These are phyloP conservation scores for Metschnikowia lochheadii DNA, from an alignment of 805 yeast genomes.

Conservation along the genomic window DNA sequence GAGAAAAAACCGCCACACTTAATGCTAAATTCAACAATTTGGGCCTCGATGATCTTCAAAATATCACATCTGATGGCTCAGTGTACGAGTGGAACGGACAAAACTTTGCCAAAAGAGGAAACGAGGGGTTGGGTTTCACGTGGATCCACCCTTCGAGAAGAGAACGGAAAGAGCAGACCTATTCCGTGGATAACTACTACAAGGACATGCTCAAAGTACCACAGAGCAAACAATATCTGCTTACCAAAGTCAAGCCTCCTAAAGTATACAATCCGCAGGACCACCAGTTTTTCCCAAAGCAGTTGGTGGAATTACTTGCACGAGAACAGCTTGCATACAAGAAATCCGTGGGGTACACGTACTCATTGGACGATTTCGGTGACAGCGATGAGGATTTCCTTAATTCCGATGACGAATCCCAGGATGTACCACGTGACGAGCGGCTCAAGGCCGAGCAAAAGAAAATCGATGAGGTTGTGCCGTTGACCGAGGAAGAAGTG, in stretches of 20 bases:
- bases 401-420: slow-evolving; percentile 40
- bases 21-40: slow-evolving; percentile 79
- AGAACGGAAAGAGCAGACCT: slow-evolving; percentile 74
- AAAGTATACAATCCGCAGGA: slow-evolving; percentile 62
- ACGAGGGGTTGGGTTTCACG: slow-evolving; percentile 34
- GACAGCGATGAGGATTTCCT: slow-evolving; percentile 47
- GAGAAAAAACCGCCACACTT: slow-evolving; percentile 71
- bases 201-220: slow-evolving; percentile 56
- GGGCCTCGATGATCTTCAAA: slow-evolving; percentile 91
- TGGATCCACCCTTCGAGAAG: slow-evolving; percentile 77
- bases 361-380: slow-evolving; percentile 57
- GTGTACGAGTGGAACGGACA: slow-evolving; percentile 98
- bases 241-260: slow-evolving; percentile 14
- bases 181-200: slow-evolving; percentile 71
- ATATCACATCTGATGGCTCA: slow-evolving; percentile 80
- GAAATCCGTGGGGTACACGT: slow-evolving; percentile 55
- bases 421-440: slow-evolving; percentile 33
- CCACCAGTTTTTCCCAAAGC: slow-evolving; percentile 67
- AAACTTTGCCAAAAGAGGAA: slow-evolving; percentile 60
- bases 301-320: slow-evolving; percentile 48
- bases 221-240: slow-evolving; percentile 7
- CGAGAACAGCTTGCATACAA: slow-evolving; percentile 65
- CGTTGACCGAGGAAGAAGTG: slow-evolving; percentile 61
- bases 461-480: slow-evolving; percentile 51
- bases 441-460: slow-evolving; percentile 46